A percentile compares a stretch with the other conserved stretches of the same genome.
These are phyloP conservation scores for Cochlearia excelsa DNA, from an alignment of 345 rosid species.

Conservation along the genomic window DNA sequence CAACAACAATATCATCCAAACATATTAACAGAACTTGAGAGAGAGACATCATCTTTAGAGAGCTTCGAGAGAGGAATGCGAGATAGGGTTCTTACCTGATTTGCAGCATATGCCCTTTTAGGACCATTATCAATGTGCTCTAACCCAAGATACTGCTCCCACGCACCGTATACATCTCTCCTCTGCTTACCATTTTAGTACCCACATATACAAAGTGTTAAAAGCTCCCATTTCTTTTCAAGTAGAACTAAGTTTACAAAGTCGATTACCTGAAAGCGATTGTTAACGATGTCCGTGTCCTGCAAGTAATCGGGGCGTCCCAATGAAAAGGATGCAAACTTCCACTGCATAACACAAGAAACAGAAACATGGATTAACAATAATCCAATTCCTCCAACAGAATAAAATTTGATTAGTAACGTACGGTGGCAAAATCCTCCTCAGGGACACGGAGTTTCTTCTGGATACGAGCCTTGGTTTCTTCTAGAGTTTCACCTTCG, in stretches of 20 bases:
- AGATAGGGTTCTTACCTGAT: constrained; percentile 52
- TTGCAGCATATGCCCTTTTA: constrained; percentile 69
- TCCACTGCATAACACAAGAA: constrained; percentile 57
- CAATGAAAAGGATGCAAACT: constrained; percentile 82
- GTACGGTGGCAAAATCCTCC: constrained; percentile 88
- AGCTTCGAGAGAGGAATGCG: background rate
- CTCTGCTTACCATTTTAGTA: constrained; percentile 38
- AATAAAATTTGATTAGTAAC: no score
- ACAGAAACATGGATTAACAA: background rate
- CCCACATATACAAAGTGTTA: background rate
- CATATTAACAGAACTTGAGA: background rate
- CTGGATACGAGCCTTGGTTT: constrained; percentile 70
- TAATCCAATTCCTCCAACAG: background rate
- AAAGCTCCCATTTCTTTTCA: background rate
- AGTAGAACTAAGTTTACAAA: background rate
- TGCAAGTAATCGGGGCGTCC: constrained; percentile 89
- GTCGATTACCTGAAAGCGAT: constrained; percentile 70
- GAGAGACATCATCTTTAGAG: background rate
- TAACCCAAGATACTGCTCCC: constrained; percentile 93
- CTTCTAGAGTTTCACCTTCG: constrained; percentile 86
- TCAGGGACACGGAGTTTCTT: constrained; percentile 83
- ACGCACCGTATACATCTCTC: constrained; percentile 75
- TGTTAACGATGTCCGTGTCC: constrained; percentile 69
- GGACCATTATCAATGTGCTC: constrained; percentile 86
- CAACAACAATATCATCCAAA: constrained; percentile 19